Evolutionary conservation across 768 basidiomycete species (phyloP), one percentile per base, ranked within the genome.

Genomic region (Trichaptum fuscoviolaceum): DNA sequence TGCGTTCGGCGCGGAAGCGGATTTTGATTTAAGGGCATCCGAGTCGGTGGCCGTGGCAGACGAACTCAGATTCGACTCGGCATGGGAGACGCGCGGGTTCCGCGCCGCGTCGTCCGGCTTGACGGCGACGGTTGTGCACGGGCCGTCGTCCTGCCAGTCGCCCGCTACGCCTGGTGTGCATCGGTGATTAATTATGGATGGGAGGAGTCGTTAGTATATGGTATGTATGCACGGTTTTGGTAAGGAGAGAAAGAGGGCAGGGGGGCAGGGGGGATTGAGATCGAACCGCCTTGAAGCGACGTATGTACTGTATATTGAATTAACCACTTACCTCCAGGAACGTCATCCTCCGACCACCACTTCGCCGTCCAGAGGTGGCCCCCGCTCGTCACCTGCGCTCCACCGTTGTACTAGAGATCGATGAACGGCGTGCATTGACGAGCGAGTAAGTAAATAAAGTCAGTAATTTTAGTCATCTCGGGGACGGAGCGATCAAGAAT

Each of bases 341-440:
- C 78, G 70, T 87, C 82, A 58, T 78, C 80, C 72, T 89, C 75
- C 20, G 85, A 83, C 87, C 88, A 88, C 83, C 84, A 88, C 65
- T 84, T 80, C 2, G 87, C 86, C 15, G 80, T 82, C 80, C 79
- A 83, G 58, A 79, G 73, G 67, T 80, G 70, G 17, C 78, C 77
- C 68, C 75, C 77, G 69, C 34, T 80, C 34, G 79, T 61, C 59
- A 61, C 59, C 73, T 84, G 74, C 17, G 77, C 64, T n/a, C 84
- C 85, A 63, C 80, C 85, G n/a, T 75, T 79, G 72, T 87, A 89
- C 1, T 61, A 58, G 7, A 58, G n/a, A n/a, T n/a, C n/a, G n/a
- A n/a, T n/a, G n/a, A n/a, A n/a, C n/a, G n/a, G n/a, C n/a, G n/a
- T n/a, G n/a, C n/a, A n/a, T n/a, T n/a, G n/a, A n/a, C n/a, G n/a